Conservation (phyloP, 352 stramenopile species). For the Aphanomyces cochlioides region DNA sequence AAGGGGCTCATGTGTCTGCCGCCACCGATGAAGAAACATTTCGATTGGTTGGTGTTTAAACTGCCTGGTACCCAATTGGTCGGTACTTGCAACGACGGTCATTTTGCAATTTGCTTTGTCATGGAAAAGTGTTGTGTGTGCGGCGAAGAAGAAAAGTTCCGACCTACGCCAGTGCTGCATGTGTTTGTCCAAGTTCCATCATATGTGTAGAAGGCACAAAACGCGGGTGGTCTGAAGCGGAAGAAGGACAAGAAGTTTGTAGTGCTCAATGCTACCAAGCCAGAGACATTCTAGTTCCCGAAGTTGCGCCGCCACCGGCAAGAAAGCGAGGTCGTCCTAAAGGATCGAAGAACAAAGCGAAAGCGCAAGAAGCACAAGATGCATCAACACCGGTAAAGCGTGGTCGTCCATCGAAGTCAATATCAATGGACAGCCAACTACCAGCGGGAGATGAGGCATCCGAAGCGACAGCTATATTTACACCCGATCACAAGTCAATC, state of each 20-base stretch:
- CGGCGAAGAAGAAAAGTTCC: not conserved
- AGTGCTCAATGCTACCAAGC: not conserved
- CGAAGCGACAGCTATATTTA: not conserved
- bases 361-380: not conserved
- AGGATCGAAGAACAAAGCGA: not conserved
- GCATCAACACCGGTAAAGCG: not conserved
- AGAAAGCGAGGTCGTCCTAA: not conserved
- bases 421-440: not conserved
- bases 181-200: not conserved
- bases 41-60: not conserved
- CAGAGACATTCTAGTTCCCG: not conserved
- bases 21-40: not conserved
- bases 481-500: constrained; percentile 4
- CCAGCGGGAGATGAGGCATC: not conserved
- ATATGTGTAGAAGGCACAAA: not conserved
- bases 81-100: not conserved
- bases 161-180: not conserved
- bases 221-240: not conserved
- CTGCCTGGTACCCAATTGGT: not conserved
- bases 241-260: not conserved
- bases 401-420: not conserved
- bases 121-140: not conserved
- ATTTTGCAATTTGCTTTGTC: constrained; percentile 7
- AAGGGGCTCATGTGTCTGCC: too few relatives aligned
- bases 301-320: not conserved